Percentiles rank a stretch among this genome's conserved stretches.
Conservation (phyloP, 805 yeast genomes). For the Ogataea paradorogensis region DNA sequence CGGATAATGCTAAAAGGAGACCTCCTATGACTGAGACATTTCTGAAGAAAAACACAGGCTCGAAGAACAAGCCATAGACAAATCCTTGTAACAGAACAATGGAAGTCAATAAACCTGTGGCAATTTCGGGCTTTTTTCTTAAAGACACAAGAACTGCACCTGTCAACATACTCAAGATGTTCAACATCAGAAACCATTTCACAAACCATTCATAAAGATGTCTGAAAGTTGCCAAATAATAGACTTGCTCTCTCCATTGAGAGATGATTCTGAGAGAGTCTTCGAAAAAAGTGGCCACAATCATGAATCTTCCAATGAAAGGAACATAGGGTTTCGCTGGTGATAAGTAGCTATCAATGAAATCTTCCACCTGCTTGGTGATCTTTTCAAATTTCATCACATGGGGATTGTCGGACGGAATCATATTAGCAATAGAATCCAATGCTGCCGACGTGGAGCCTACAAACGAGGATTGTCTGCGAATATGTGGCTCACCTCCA, state of each 20-base stretch:
- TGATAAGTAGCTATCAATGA: conserved; percentile 47
- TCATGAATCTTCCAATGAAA: conserved; percentile 80
- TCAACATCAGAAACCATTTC: conserved; percentile 59
- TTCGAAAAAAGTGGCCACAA: conserved; percentile 91
- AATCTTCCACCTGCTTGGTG: conserved; percentile 52
- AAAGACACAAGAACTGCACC: conserved; percentile 72
- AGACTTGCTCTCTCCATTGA: conserved; percentile 91
- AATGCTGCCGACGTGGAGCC: conserved; percentile 17
- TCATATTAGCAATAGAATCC: conserved; percentile 28
- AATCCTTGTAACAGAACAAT: conserved; percentile 83
- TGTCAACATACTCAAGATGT: conserved; percentile 64
- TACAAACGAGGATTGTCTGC: conserved; percentile 6
- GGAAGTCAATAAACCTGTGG: conserved; percentile 64
- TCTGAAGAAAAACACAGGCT: conserved; percentile 77
- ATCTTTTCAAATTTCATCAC: conserved; percentile 45
- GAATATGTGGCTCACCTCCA: conserved; percentile 9
- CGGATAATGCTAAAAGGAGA: conserved; percentile 79
- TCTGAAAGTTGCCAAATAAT: conserved; percentile 75
- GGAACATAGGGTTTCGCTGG: conserved; percentile 76
- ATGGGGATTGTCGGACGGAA: conserved; percentile 32
- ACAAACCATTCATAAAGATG: conserved; percentile 77
- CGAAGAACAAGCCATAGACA: conserved; percentile 82
- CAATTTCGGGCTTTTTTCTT: conserved; percentile 63
- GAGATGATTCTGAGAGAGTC: conserved; percentile 79
- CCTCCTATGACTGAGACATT: conserved; percentile 93